Evolutionary conservation across 768 basidiomycete genomes (phyloP).

Genomic region (Kwoniella pini): DNA sequence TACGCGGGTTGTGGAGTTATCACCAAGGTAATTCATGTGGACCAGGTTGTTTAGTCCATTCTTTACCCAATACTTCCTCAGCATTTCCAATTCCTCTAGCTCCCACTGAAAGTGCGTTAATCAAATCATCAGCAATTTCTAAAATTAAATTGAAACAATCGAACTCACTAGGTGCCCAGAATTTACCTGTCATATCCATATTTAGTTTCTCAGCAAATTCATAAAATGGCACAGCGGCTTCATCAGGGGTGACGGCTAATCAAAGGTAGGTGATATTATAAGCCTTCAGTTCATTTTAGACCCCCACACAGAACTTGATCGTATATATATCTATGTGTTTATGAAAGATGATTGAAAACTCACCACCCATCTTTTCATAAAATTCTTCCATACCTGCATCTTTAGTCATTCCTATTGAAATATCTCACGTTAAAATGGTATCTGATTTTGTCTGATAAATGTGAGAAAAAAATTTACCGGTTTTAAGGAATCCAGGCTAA

Average conservation of each 20-base stretch:
- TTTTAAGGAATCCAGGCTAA: conserved; percentile 61
- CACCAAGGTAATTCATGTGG: conserved; percentile 59
- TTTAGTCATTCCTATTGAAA: conserved; percentile 55
- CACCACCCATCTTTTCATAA: conserved; percentile 59
- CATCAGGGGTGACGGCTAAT: conserved; percentile 58
- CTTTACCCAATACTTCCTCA: conserved; percentile 56
- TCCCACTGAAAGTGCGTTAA: neutral
- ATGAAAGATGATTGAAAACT: too few species aligned
- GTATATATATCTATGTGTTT: too few species aligned
- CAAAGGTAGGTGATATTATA: too few species aligned
- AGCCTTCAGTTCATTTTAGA: too few species aligned
- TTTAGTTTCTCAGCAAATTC: conserved; percentile 56
- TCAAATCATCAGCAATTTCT: too few species aligned
- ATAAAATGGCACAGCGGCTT: conserved; percentile 56
- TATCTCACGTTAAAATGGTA: neutral
- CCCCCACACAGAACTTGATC: too few species aligned
- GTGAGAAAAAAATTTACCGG: conserved; percentile 44
- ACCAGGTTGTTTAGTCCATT: conserved; percentile 52
- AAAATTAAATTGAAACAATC: too few species aligned
- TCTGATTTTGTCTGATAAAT: too few species aligned
- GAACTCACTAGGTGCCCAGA: conserved; percentile 59
- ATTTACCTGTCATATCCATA: conserved; percentile 56
- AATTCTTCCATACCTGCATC: conserved; percentile 58
- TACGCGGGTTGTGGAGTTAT: neutral
- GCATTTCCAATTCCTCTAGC: conserved; percentile 58